phyloP scores from a whole-genome alignment of 2,329 filamentous ascomycete genomes.

The Anthostomella pinea region DNA sequence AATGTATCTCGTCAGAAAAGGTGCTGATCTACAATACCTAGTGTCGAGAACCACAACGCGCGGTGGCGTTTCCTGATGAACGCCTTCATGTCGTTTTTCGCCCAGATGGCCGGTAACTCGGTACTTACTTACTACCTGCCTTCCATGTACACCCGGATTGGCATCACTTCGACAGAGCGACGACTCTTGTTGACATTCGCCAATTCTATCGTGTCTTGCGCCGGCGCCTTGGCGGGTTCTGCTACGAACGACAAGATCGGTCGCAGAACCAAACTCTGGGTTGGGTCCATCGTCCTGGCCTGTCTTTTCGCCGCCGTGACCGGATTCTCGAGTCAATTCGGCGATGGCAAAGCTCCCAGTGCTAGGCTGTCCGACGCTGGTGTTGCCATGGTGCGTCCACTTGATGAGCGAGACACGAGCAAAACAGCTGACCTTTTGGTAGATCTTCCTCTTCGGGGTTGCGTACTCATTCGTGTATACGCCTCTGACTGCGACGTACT shows the following conservation, averaged over 20 bases:
- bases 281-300: conserved; percentile 13
- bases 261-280: conserved; percentile 19
- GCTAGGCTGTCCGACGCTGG: conserved; percentile 10
- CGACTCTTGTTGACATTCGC: conserved; percentile 9
- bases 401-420: not conserved
- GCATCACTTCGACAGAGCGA: conserved; percentile 13
- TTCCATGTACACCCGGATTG: conserved; percentile 14
- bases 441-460: conserved; percentile 16
- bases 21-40: too few species aligned
- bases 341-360: conserved; percentile 7
- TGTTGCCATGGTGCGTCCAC: conserved; percentile 23
- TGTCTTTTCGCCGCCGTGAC: conserved; percentile 13
- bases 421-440: not conserved
- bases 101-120: conserved; percentile 6
- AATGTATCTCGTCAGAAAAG: too few species aligned
- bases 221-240: conserved; percentile 26
- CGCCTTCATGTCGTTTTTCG: conserved; percentile 8
- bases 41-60: conserved; percentile 18
- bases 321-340: conserved; percentile 22
- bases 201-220: conserved; percentile 8
- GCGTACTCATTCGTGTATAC: conserved; percentile 17
- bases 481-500: conserved; percentile 15
- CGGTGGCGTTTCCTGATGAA: conserved; percentile 21
- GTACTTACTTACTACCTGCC: conserved; percentile 15
- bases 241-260: conserved; percentile 31